phyloP scores from a whole-genome alignment of 2,329 filamentous ascomycete genomes.

The Cercospora brassicicola region DNA sequence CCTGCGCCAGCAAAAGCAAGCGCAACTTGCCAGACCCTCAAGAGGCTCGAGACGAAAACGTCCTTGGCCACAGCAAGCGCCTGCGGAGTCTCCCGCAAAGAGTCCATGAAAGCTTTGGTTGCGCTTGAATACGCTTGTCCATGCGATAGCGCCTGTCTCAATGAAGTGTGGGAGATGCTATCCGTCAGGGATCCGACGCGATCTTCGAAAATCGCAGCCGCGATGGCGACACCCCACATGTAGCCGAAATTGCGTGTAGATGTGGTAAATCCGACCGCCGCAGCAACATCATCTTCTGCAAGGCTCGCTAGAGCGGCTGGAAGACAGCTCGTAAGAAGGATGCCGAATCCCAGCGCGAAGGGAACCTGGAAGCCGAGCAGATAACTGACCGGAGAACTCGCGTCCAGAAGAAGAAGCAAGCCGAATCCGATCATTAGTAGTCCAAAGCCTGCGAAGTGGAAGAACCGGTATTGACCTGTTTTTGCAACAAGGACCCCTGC shows the following conservation, averaged over 20 bases:
- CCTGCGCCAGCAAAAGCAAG: constrained; percentile 11
- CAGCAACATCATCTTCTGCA: constrained; percentile 11
- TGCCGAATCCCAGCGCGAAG: constrained; percentile 12
- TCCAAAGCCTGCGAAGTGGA: constrained; percentile 48
- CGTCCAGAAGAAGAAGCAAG: constrained; percentile 35
- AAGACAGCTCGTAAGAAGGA: constrained; percentile 8
- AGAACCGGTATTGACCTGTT: constrained; percentile 48
- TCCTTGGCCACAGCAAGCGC: constrained; percentile 10
- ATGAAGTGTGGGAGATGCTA: constrained; percentile 1
- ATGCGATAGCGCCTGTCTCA: constrained; percentile 13
- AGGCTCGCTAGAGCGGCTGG: constrained; percentile 13
- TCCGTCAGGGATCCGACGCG: constrained; percentile 1
- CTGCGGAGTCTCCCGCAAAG: constrained; percentile 5
- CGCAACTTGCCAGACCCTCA: constrained; percentile 9
- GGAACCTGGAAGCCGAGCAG: constrained; percentile 10
- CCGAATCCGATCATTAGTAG: constrained; percentile 38
- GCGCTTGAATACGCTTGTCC: constrained; percentile 13
- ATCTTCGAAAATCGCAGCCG: constrained; percentile 12
- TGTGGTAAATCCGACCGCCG: constrained; percentile 10
- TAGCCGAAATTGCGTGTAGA: constrained; percentile 10
- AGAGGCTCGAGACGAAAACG: constrained; percentile 10
- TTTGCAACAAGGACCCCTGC: constrained; percentile 43
- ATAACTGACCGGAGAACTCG: constrained; percentile 20
- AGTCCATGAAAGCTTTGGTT: constrained; percentile 11
- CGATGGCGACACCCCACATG: constrained; percentile 13